Percentiles rank a stretch among this genome's conserved stretches.
phyloP scores from a whole-genome alignment of 495 filamentous ascomycete species.

The Mytilinidion resinicola region DNA sequence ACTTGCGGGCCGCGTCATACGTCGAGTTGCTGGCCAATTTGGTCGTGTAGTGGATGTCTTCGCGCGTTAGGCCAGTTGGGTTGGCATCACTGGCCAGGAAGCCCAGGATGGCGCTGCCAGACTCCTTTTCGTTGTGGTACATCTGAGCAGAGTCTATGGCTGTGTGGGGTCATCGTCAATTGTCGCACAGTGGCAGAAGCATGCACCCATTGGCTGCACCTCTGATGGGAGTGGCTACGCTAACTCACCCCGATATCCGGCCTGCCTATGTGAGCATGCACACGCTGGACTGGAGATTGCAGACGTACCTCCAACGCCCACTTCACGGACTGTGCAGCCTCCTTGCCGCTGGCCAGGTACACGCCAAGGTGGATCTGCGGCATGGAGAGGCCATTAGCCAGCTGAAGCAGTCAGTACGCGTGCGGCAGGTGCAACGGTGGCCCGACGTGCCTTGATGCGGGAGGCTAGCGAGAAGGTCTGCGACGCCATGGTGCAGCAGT shows the following conservation, averaged over 20 bases:
- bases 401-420: conserved; percentile 33
- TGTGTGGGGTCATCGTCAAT: conserved; percentile 6
- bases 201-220: neutral
- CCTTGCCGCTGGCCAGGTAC: conserved; percentile 52
- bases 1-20: conserved; percentile 51
- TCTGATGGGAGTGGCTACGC: neutral
- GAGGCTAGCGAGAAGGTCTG: conserved; percentile 31
- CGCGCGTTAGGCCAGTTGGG: conserved; percentile 42
- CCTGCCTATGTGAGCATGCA: conserved; percentile 16
- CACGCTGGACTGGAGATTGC: conserved; percentile 11
- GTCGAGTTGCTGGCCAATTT: conserved; percentile 55
- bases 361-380: conserved; percentile 62
- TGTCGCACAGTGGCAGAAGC: neutral
- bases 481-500: conserved; percentile 27
- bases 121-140: conserved; percentile 58
- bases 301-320: conserved; percentile 47
- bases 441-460: conserved; percentile 30
- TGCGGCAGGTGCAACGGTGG: conserved; percentile 11
- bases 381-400: conserved; percentile 54
- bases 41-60: conserved; percentile 61
- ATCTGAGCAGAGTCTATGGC: conserved; percentile 58
- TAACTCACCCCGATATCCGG: conserved; percentile 31
- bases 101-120: conserved; percentile 49
- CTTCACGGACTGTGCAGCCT: conserved; percentile 43
- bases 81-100: conserved; percentile 44